Percentiles rank a stretch among this genome's conserved stretches.
These are phyloP conservation scores for Botrytis byssoidea DNA, from an alignment of 2,329 filamentous ascomycete genomes.

Conservation along the genomic window DNA sequence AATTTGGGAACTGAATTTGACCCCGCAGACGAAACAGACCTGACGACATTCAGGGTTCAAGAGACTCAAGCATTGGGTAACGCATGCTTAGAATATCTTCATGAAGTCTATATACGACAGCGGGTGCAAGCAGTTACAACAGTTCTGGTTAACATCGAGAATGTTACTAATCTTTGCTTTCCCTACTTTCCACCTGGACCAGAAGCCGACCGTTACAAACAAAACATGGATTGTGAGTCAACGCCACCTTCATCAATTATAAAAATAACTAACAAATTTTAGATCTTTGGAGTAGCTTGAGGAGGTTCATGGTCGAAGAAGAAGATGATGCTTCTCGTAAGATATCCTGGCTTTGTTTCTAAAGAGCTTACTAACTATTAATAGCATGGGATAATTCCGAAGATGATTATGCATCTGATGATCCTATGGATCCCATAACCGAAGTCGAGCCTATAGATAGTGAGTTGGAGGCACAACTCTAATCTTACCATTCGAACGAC, in stretches of 20 bases:
- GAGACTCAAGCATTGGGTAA: conserved; percentile 32
- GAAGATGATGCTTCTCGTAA: conserved; percentile 42
- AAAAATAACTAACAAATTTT: conserved; percentile 21
- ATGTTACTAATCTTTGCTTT: conserved; percentile 31
- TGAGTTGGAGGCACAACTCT: conserved; percentile 33
- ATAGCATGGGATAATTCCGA: conserved; percentile 40
- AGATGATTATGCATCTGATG: conserved; percentile 49
- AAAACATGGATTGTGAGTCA: conserved; percentile 29
- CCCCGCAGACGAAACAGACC: conserved; percentile 24
- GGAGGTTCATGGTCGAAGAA: conserved; percentile 40
- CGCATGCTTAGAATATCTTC: conserved; percentile 36
- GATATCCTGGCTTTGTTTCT: conserved; percentile 11
- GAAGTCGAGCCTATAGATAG: conserved; percentile 47
- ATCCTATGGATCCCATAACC: conserved; percentile 51
- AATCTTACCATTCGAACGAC: conserved; percentile 14
- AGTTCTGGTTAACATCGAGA: conserved; percentile 32
- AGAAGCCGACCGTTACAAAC: conserved; percentile 26
- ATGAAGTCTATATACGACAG: conserved; percentile 34
- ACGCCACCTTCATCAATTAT: background rate
- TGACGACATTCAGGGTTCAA: background rate
- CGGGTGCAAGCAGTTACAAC: conserved; percentile 34
- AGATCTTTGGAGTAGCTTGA: conserved; percentile 32
- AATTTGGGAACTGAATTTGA: conserved; percentile 23
- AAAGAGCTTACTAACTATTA: conserved; percentile 6
- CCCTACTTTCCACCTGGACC: conserved; percentile 30